phyloP scores from a whole-genome alignment of 2,329 filamentous ascomycete genomes.

The Paraphoma sp. region DNA sequence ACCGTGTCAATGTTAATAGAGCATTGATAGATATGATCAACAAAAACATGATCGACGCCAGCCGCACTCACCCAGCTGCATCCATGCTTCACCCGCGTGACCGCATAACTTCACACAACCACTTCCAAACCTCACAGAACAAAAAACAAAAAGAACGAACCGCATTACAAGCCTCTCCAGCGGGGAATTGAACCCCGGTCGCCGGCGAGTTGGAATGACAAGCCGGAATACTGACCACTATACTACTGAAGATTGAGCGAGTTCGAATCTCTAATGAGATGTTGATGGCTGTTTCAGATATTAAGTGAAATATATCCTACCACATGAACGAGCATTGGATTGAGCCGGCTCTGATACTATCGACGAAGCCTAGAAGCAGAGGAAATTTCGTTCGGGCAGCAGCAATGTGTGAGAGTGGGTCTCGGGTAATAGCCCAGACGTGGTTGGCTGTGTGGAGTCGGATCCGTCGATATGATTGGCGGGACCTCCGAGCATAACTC shows the following conservation, averaged over 20 bases:
- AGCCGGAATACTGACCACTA: constrained; percentile 23
- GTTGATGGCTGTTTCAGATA: background rate
- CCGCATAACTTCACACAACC: background rate
- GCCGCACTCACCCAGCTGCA: no score
- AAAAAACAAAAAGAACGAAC: background rate
- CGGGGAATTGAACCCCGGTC: constrained; percentile 13
- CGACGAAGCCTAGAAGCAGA: background rate
- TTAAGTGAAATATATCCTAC: background rate
- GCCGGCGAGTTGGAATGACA: constrained; percentile 15
- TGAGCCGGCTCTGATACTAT: background rate
- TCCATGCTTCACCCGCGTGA: no score
- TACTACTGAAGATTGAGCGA: constrained; percentile 13
- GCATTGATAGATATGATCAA: no score
- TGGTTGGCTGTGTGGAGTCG: background rate
- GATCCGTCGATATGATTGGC: background rate
- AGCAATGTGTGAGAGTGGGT: background rate
- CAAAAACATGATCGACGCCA: no score
- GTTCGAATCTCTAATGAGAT: background rate
- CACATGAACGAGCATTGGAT: background rate
- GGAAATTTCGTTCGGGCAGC: background rate
- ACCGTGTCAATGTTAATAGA: no score
- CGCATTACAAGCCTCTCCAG: background rate
- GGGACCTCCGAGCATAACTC: background rate
- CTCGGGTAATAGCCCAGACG: background rate
- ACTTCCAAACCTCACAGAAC: background rate